These are phyloP conservation scores for Phytophthora hibernalis DNA, from an alignment of 352 stramenopile genomes.

Conservation along the genomic window DNA sequence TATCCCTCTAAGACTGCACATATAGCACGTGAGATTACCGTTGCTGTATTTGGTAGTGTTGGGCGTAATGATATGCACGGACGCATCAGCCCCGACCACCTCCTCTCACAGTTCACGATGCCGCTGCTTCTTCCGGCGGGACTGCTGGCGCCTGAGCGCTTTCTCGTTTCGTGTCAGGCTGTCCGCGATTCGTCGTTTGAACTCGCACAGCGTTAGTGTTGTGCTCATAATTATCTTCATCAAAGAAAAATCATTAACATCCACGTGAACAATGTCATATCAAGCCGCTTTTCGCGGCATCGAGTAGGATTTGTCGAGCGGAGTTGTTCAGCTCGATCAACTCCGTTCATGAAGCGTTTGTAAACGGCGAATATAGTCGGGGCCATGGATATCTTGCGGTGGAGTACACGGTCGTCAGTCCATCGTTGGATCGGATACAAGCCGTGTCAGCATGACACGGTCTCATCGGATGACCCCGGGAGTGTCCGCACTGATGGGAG, in stretches of 20 bases:
- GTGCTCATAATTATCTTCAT: not conserved
- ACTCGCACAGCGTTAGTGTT: conserved; percentile 2
- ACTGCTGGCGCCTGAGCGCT: not conserved
- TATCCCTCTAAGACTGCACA: conserved; percentile 10
- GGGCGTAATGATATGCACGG: conserved; percentile 8
- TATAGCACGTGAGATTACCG: conserved; percentile 8
- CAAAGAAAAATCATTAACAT: conserved; percentile 3
- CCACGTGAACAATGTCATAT: conserved; percentile 13
- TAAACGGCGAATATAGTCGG: conserved; percentile 3
- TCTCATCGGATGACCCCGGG: not conserved
- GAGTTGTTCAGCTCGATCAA: conserved; percentile 14
- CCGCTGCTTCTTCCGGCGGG: not conserved
- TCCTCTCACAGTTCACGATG: not conserved
- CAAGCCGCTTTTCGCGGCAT: not conserved
- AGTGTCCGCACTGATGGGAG: not conserved
- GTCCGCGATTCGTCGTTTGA: conserved; percentile 16
- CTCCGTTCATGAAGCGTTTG: conserved; percentile 12
- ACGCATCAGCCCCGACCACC: not conserved
- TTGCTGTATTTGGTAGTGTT: not conserved
- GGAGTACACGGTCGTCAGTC: not conserved
- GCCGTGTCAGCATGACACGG: not conserved
- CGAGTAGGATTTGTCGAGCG: not conserved
- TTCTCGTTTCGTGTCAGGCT: not conserved
- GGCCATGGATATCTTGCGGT: conserved; percentile 8
- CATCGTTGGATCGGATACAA: conserved; percentile 12